A percentile compares a stretch with the other conserved stretches of the same genome.
Evolutionary conservation across 2,329 filamentous ascomycete species (phyloP).

Genomic region (Colletotrichum sp.): DNA sequence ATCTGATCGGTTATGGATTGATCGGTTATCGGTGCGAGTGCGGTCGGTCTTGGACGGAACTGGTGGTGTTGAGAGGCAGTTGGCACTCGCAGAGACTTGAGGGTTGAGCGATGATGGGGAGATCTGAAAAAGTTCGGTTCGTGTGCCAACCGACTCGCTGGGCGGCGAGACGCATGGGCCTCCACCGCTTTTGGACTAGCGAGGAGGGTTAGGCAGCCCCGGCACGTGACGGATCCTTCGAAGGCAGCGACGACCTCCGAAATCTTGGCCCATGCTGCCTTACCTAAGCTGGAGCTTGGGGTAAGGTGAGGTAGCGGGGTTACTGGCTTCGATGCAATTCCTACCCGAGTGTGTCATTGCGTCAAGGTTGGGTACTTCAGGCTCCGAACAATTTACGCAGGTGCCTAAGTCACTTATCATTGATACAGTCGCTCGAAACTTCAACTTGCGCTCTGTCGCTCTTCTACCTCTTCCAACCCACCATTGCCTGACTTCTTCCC

Average conservation of each 20-base stretch:
- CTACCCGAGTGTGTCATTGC: not conserved
- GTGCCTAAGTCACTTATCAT: not conserved
- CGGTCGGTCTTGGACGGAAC: conserved; percentile 56
- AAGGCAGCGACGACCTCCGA: not conserved
- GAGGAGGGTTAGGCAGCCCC: conserved; percentile 40
- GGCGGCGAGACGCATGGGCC: not conserved
- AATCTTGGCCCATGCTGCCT: not conserved
- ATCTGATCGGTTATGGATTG: conserved; percentile 45
- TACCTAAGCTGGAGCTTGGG: not conserved
- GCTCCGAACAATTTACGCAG: not conserved
- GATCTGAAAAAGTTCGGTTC: conserved; percentile 49
- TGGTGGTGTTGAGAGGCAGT: conserved; percentile 54
- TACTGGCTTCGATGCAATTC: not conserved
- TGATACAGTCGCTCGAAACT: not conserved
- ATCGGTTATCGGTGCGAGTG: conserved; percentile 50
- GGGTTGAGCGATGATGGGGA: conserved; percentile 45
- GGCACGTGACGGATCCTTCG: conserved; percentile 36
- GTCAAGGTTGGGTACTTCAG: not conserved
- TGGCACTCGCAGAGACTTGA: conserved; percentile 45
- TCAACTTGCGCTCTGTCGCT: not conserved
- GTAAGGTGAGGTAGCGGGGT: conserved; percentile 7
- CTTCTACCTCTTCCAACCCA: not conserved
- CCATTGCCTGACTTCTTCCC: not conserved
- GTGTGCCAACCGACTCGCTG: not conserved
- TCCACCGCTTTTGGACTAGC: conserved; percentile 32